These are phyloP conservation scores for Ensete glaucum DNA, from an alignment of 176 grass and related monocot species.

Conservation along the genomic window DNA sequence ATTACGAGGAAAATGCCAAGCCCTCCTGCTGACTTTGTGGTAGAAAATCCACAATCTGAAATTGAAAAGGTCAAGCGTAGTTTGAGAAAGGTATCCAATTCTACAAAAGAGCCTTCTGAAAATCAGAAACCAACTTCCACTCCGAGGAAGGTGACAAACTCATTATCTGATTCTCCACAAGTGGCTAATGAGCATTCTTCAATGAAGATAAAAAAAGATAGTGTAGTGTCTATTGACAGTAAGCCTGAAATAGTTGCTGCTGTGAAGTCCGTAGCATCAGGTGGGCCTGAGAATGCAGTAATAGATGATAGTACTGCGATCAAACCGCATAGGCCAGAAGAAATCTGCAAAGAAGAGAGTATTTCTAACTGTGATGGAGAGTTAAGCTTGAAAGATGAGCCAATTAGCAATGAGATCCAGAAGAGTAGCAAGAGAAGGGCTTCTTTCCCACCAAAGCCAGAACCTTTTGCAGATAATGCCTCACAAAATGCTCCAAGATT, in stretches of 20 bases:
- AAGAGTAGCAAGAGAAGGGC: not conserved
- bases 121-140: not conserved
- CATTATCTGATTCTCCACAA: not conserved
- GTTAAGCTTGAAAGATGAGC: not conserved
- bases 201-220: not conserved
- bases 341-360: not conserved
- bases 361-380: not conserved
- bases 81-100: slow-evolving; percentile 9
- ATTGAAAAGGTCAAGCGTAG: slow-evolving; percentile 7
- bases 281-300: not conserved
- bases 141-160: slow-evolving; percentile 1
- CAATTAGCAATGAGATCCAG: not conserved
- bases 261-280: not conserved
- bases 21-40: not conserved
- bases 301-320: not conserved
- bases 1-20: not conserved
- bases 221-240: not conserved
- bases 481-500: not conserved
- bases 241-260: not conserved
- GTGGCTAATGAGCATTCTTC: not conserved
- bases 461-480: slow-evolving; percentile 1
- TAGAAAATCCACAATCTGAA: slow-evolving; percentile 6
- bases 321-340: not conserved
- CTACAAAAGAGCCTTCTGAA: not conserved
- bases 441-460: slow-evolving; percentile 2